Percentiles rank a stretch among this genome's conserved stretches.
Evolutionary conservation across 192 early-diverging fungal genomes (phyloP).

Genomic region (Entomortierella chlamydospora): DNA sequence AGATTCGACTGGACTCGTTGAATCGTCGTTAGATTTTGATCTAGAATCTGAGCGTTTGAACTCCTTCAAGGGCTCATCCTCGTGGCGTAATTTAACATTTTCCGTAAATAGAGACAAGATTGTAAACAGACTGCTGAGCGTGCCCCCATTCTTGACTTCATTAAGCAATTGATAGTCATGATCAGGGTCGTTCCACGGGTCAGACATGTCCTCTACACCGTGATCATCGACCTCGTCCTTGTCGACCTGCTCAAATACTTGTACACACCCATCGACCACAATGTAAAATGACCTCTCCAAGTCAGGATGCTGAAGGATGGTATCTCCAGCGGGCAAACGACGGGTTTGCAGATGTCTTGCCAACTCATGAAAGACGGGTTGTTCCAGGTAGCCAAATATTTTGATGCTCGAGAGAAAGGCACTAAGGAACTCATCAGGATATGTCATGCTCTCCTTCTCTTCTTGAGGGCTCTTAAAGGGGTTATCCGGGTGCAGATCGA

Average conservation of each 20-base stretch:
- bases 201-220: slow-evolving; percentile 45
- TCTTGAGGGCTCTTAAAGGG: slow-evolving; percentile 59
- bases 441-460: slow-evolving; percentile 65
- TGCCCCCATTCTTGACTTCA: slow-evolving; percentile 90
- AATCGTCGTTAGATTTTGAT: slow-evolving; percentile 7
- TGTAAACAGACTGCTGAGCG: slow-evolving; percentile 92
- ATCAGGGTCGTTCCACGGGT: slow-evolving; percentile 57
- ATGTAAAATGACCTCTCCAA: slow-evolving; percentile 91
- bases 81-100: slow-evolving; percentile 67
- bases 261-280: slow-evolving; percentile 94
- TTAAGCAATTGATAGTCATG: slow-evolving; percentile 79
- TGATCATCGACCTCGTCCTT: slow-evolving; percentile 52
- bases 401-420: slow-evolving; percentile 89
- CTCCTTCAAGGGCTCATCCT: slow-evolving; percentile 57
- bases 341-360: slow-evolving; percentile 88
- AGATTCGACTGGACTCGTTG: not conserved
- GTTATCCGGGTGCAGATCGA: slow-evolving; percentile 83
- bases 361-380: slow-evolving; percentile 96
- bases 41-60: slow-evolving; percentile 41
- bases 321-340: slow-evolving; percentile 78
- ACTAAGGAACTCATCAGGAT: slow-evolving; percentile 81
- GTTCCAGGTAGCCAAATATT: slow-evolving; percentile 97
- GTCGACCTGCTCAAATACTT: slow-evolving; percentile 82
- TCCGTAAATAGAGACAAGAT: slow-evolving; percentile 93
- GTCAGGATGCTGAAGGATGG: slow-evolving; percentile 73